Evolutionary conservation across 768 basidiomycete genomes (phyloP).

Genomic region (Mycena rosella): DNA sequence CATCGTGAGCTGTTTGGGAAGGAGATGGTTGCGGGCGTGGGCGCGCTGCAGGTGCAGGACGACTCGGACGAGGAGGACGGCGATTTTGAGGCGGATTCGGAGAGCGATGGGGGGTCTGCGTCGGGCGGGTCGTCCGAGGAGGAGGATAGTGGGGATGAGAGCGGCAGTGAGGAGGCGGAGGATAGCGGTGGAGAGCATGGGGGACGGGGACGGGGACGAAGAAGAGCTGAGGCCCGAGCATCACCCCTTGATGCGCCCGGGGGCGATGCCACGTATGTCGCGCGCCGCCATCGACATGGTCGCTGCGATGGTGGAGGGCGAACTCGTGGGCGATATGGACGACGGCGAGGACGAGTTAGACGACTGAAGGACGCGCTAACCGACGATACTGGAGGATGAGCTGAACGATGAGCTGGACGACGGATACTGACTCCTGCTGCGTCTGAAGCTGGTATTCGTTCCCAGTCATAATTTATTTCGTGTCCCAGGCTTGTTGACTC

Average conservation of each 20-base stretch:
- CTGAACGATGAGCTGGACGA: background rate
- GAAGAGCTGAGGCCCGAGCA: slow-evolving; percentile 64
- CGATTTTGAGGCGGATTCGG: slow-evolving; percentile 54
- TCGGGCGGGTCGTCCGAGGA: slow-evolving; percentile 46
- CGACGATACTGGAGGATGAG: too few relatives aligned
- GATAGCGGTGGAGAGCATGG: slow-evolving; percentile 43
- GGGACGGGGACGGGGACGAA: slow-evolving; percentile 44
- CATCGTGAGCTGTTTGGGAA: slow-evolving; percentile 71
- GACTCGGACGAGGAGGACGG: slow-evolving; percentile 63
- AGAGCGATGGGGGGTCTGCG: slow-evolving; percentile 50
- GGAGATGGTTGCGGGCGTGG: slow-evolving; percentile 37
- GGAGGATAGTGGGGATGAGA: slow-evolving; percentile 39
- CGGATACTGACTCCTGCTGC: too few relatives aligned
- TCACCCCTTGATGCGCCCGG: slow-evolving; percentile 75
- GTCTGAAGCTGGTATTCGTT: too few relatives aligned
- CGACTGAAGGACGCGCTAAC: slow-evolving; percentile 44
- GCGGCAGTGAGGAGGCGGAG: slow-evolving; percentile 47
- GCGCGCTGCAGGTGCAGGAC: slow-evolving; percentile 51
- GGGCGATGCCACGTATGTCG: slow-evolving; percentile 79
- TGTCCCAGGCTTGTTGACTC: too few relatives aligned
- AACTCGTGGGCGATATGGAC: slow-evolving; percentile 58
- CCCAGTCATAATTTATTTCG: too few relatives aligned
- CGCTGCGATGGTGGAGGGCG: slow-evolving; percentile 70
- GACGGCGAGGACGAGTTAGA: slow-evolving; percentile 68
- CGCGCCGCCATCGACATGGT: slow-evolving; percentile 74